Conservation (phyloP, 106 monocot species). For the Dioscorea zingiberensis region DNA sequence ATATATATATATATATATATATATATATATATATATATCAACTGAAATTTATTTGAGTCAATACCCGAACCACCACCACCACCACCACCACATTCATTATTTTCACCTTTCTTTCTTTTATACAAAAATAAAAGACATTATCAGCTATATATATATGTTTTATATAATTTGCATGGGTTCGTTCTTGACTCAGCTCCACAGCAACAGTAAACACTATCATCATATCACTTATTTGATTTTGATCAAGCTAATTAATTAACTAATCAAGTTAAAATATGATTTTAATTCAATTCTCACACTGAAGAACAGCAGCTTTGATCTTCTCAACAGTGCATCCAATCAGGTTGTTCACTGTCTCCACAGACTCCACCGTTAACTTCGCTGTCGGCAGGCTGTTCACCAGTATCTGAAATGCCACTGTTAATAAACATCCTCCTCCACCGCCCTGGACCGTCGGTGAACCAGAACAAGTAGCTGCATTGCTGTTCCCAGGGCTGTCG, state of each 20-base stretch:
- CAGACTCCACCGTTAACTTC: constrained; percentile 70
- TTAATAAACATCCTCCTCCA: constrained; percentile 48
- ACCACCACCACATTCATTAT: constrained; percentile 11
- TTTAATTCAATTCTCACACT: background rate
- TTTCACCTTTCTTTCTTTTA: constrained; percentile 6
- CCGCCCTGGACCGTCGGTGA: background rate
- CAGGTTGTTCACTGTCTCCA: constrained; percentile 80
- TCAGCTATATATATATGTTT: background rate
- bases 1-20: no score
- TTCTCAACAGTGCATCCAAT: constrained; percentile 78
- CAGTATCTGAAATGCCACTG: constrained; percentile 84
- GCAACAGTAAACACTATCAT: no score
- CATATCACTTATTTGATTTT: background rate
- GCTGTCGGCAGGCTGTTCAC: constrained; percentile 81
- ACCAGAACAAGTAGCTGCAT: background rate
- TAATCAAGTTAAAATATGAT: no score
- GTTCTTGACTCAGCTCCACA: constrained; percentile 26
- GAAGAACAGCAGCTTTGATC: constrained; percentile 25
- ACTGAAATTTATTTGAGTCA: constrained; percentile 52
- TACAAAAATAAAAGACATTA: constrained; percentile 13
- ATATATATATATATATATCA: no score
- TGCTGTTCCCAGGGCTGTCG: constrained; percentile 14
- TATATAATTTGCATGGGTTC: constrained; percentile 11
- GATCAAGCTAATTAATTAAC: no score
- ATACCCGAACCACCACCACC: constrained; percentile 86